Evolutionary conservation across 495 filamentous ascomycete genomes (phyloP).

Genomic region (Cenococcum geophilum): DNA sequence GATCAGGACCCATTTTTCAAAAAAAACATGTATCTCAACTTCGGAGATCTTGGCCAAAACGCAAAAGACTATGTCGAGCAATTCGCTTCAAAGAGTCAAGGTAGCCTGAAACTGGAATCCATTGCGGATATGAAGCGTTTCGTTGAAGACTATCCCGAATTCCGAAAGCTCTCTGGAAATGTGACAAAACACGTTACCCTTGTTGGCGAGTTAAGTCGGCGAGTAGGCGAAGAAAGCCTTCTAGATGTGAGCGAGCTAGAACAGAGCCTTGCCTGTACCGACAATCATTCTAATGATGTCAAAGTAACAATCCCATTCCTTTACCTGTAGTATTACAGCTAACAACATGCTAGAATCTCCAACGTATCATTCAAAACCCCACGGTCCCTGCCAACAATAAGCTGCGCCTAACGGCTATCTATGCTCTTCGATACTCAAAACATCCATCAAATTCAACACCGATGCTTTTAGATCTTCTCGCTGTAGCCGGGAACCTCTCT

Average conservation of each 20-base stretch:
- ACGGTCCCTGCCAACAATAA: conserved; percentile 72
- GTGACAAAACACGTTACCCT: conserved; percentile 97
- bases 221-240: conserved; percentile 74
- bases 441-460: conserved; percentile 73
- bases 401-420: conserved; percentile 79
- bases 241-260: conserved; percentile 94
- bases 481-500: conserved; percentile 67
- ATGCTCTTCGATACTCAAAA: conserved; percentile 85
- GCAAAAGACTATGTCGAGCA: conserved; percentile 99
- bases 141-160: conserved; percentile 97
- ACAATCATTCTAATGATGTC: conserved; percentile 82
- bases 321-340: conserved; percentile 7
- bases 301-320: conserved; percentile 51
- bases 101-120: conserved; percentile 87
- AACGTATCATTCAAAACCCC: conserved; percentile 72
- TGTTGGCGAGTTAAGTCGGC: conserved; percentile 83
- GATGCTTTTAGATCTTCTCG: conserved; percentile 76
- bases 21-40: conserved; percentile 99
- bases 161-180: conserved; percentile 91
- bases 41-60: conserved; percentile 92
- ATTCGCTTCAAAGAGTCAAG: conserved; percentile 91
- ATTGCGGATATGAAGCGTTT: conserved; percentile 99
- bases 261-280: conserved; percentile 93
- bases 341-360: conserved; percentile 57
- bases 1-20: conserved; percentile 99